Evolutionary conservation across 257 asterid species (phyloP).

Genomic region (Voacanga thouarsii): DNA sequence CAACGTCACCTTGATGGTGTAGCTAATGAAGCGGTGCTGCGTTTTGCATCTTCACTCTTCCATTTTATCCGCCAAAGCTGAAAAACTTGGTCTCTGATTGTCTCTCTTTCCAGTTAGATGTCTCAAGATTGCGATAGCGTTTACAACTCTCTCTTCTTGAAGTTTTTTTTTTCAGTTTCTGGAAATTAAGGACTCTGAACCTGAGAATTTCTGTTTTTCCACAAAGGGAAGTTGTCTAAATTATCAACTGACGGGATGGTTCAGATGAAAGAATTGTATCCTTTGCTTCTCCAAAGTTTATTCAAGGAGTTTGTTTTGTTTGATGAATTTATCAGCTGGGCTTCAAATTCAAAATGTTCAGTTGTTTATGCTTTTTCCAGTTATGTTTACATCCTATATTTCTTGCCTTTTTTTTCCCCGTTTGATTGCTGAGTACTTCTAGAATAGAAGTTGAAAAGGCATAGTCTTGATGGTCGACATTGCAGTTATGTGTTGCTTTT

Average conservation of each 20-base stretch:
- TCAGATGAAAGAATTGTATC: conserved; percentile 90
- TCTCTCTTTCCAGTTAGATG: too few relatives aligned
- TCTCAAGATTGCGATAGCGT: neutral
- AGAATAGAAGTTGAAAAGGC: neutral
- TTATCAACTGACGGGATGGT: conserved; percentile 44
- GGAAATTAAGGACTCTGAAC: neutral
- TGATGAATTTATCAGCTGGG: conserved; percentile 1
- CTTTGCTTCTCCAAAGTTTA: conserved; percentile 20
- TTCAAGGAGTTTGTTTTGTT: neutral
- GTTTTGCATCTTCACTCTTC: neutral
- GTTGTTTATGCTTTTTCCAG: neutral
- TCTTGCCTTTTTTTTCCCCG: neutral
- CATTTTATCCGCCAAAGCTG: conserved; percentile 1
- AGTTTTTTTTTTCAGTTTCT: conserved; percentile 1
- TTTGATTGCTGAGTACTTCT: neutral
- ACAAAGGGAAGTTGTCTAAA: neutral
- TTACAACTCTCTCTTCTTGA: too few relatives aligned
- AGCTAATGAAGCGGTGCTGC: neutral
- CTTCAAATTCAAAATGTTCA: neutral
- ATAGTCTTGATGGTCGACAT: neutral
- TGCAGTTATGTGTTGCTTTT: neutral
- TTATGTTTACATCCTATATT: neutral
- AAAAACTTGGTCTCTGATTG: too few relatives aligned
- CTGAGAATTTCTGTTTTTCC: neutral
- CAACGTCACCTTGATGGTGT: neutral